phyloP scores from a whole-genome alignment of 148 eudicot species.

The Mesembryanthemum crystallinum region DNA sequence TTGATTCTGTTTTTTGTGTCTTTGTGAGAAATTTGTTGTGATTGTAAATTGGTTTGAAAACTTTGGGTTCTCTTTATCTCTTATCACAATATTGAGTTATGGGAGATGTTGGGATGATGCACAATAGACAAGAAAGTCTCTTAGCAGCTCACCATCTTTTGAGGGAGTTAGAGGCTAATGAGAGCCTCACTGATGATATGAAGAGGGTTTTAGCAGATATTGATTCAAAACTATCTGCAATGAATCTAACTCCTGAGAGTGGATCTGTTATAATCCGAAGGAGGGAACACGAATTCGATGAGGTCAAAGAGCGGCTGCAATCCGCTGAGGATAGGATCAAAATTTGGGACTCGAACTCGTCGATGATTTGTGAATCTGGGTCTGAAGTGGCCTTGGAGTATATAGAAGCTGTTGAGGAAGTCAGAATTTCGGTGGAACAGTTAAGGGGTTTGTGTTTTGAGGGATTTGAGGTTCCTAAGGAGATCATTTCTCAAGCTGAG shows the following conservation, averaged over 20 bases:
- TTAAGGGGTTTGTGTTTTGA: conserved; percentile 21
- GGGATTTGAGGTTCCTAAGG: conserved; percentile 18
- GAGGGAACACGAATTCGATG: conserved; percentile 24
- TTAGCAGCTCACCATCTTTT: conserved; percentile 63
- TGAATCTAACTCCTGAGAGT: conserved; percentile 28
- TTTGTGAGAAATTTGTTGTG: not conserved
- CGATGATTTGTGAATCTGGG: conserved; percentile 31
- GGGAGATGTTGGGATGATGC: conserved; percentile 38
- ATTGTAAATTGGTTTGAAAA: conserved; percentile 6
- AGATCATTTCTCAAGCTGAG: conserved; percentile 26
- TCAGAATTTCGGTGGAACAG: conserved; percentile 13
- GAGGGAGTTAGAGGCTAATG: conserved; percentile 56
- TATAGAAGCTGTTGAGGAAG: conserved; percentile 26
- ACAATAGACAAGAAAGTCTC: conserved; percentile 56
- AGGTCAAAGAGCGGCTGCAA: conserved; percentile 46
- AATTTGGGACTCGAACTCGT: conserved; percentile 44
- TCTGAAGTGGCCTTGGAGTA: conserved; percentile 23
- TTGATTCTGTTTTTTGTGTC: not conserved
- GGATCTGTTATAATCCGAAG: conserved; percentile 12
- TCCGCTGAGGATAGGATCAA: conserved; percentile 49
- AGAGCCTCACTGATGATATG: conserved; percentile 54
- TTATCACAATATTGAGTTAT: conserved; percentile 1
- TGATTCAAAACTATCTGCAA: conserved; percentile 48
- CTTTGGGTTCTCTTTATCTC: not conserved
- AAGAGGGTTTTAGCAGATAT: conserved; percentile 60